A percentile compares a stretch with the other conserved stretches of the same genome.
phyloP scores from a whole-genome alignment of 164 flowering plant genomes.

The Magnolia officinalis region DNA sequence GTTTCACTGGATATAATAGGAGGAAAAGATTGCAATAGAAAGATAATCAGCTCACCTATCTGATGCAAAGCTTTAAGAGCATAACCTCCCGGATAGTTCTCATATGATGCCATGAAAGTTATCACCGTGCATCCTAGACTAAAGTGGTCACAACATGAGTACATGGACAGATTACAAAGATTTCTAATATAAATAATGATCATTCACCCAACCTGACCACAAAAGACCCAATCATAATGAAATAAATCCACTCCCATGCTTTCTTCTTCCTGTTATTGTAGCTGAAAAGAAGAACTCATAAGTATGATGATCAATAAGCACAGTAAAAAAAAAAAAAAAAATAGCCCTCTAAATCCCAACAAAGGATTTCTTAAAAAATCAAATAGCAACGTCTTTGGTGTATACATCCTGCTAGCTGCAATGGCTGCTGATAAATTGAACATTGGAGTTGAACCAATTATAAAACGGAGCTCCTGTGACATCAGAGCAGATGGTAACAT shows the following conservation, averaged over 20 bases:
- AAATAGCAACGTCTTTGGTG: not conserved
- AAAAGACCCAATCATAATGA: constrained; percentile 56
- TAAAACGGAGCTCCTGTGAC: constrained; percentile 90
- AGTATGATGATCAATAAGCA: not conserved
- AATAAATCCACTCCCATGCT: constrained; percentile 61
- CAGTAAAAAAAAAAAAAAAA: not conserved
- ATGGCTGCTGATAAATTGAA: constrained; percentile 88
- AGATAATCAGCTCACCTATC: constrained; percentile 42
- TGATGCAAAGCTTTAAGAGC: constrained; percentile 73
- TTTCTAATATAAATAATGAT: not conserved
- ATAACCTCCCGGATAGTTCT: constrained; percentile 83
- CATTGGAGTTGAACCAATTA: constrained; percentile 76
- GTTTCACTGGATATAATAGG: not conserved
- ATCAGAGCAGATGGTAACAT: constrained; percentile 10
- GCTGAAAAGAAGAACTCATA: constrained; percentile 36
- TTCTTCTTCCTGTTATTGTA: constrained; percentile 79
- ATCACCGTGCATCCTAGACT: constrained; percentile 80
- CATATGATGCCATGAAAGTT: constrained; percentile 81
- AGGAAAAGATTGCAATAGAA: not conserved
- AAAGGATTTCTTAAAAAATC: not conserved
- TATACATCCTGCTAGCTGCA: constrained; percentile 86
- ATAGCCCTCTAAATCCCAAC: not conserved
- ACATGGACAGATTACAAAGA: not conserved
- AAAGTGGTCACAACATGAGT: constrained; percentile 27
- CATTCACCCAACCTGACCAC: constrained; percentile 56